These are phyloP conservation scores for Rubia tinctorum DNA, from an alignment of 305 asterid genomes.

Conservation along the genomic window DNA sequence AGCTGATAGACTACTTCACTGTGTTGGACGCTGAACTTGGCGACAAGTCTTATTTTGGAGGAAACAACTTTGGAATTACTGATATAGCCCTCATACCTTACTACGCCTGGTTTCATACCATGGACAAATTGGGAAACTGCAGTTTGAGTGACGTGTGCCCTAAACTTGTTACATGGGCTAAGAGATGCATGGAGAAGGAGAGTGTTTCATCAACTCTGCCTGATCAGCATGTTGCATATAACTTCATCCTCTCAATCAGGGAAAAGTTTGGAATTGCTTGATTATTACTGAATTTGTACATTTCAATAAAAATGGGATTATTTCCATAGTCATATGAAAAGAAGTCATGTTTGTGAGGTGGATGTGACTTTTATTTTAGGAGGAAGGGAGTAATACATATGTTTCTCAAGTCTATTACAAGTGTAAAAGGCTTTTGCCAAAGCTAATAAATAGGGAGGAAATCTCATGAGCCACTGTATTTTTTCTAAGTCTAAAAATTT, in stretches of 20 bases:
- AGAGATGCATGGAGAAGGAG: constrained; percentile 25
- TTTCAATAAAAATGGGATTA: neutral
- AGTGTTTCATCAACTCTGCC: constrained; percentile 19
- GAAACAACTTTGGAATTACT: constrained; percentile 22
- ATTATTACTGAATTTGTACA: neutral
- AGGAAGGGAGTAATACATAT: neutral
- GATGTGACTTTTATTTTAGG: neutral
- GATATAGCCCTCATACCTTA: constrained; percentile 24
- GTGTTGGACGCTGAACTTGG: constrained; percentile 31
- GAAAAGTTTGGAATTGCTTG: constrained; percentile 9
- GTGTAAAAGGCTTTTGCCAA: too few relatives aligned
- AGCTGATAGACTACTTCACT: constrained; percentile 20
- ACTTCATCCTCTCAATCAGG: constrained; percentile 8
- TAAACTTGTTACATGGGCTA: constrained; percentile 25
- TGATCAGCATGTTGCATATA: constrained; percentile 19
- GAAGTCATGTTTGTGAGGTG: neutral
- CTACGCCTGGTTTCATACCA: constrained; percentile 23
- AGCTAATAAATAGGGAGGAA: too few relatives aligned
- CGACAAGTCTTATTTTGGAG: constrained; percentile 26
- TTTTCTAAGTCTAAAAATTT: too few relatives aligned
- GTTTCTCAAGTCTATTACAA: too few relatives aligned
- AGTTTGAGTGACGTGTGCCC: constrained; percentile 23
- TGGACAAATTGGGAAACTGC: constrained; percentile 21
- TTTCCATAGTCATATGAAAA: neutral
- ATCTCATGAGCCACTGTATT: too few relatives aligned